Evolutionary conservation across 768 basidiomycete genomes (phyloP).

Genomic region (Scleroderma bovista): DNA sequence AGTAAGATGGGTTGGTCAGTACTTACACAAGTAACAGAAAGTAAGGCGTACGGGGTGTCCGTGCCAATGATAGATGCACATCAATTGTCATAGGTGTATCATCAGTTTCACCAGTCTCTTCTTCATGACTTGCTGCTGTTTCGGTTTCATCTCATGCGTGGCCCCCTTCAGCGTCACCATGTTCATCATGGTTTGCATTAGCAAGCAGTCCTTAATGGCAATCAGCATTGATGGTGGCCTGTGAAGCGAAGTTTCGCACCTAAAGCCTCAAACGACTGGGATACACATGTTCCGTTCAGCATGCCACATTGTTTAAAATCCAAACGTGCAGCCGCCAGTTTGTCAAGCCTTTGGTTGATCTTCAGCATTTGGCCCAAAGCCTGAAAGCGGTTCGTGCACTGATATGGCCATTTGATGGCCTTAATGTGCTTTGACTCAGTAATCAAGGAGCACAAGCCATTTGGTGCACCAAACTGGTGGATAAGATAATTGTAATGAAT

Average conservation of each 20-base stretch:
- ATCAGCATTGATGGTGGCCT: background rate
- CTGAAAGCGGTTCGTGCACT: slow-evolving; percentile 19
- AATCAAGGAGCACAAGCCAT: slow-evolving; percentile 32
- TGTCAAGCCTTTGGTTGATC: slow-evolving; percentile 21
- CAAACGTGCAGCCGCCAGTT: slow-evolving; percentile 13
- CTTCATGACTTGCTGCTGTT: background rate
- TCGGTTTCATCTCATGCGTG: background rate
- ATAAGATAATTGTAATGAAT: slow-evolving; percentile 22
- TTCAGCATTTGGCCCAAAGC: slow-evolving; percentile 28
- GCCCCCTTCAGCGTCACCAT: background rate
- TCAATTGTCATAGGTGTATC: background rate
- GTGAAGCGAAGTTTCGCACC: background rate
- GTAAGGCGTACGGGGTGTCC: background rate
- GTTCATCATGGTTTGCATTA: background rate
- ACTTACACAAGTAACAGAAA: background rate
- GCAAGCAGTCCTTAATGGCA: background rate
- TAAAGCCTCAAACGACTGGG: background rate
- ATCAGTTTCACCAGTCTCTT: background rate
- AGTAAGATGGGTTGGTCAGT: background rate
- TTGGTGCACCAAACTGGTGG: slow-evolving; percentile 25
- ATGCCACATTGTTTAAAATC: slow-evolving; percentile 19
- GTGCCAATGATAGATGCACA: background rate
- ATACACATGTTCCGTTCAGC: slow-evolving; percentile 7
- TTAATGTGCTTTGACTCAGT: slow-evolving; percentile 33
- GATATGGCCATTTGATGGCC: slow-evolving; percentile 31